Conservation (phyloP, 305 asterid genomes). For the Fraxinus sp. region DNA sequence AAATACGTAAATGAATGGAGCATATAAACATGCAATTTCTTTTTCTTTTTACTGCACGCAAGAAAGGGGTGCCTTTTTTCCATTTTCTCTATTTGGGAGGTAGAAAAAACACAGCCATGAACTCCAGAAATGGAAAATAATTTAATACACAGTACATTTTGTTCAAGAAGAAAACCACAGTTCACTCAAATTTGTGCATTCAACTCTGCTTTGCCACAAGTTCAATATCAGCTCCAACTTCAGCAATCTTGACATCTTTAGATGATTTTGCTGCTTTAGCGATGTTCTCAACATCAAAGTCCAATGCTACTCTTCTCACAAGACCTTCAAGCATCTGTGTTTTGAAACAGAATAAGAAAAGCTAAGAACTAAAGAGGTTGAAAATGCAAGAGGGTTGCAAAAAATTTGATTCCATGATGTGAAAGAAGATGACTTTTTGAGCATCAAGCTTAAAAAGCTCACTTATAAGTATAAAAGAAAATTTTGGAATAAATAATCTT, state of each 20-base stretch:
- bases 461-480: background rate
- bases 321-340: conserved; percentile 85
- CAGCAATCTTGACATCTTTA: conserved; percentile 67
- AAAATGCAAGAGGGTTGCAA: background rate
- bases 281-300: conserved; percentile 72
- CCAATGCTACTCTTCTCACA: conserved; percentile 75
- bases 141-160: background rate
- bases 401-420: background rate
- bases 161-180: conserved; percentile 12
- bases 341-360: background rate
- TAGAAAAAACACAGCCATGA: background rate
- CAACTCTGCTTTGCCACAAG: conserved; percentile 55
- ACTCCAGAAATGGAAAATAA: background rate
- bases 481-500: background rate
- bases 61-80: background rate
- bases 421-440: background rate
- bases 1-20: background rate
- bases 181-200: conserved; percentile 14
- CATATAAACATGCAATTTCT: background rate
- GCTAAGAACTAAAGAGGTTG: background rate
- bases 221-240: conserved; percentile 89
- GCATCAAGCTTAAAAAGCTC: background rate
- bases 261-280: conserved; percentile 80
- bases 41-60: background rate
- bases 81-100: background rate